Evolutionary conservation across 2,329 filamentous ascomycete species (phyloP).

Genomic region (Apiospora saccharicola): DNA sequence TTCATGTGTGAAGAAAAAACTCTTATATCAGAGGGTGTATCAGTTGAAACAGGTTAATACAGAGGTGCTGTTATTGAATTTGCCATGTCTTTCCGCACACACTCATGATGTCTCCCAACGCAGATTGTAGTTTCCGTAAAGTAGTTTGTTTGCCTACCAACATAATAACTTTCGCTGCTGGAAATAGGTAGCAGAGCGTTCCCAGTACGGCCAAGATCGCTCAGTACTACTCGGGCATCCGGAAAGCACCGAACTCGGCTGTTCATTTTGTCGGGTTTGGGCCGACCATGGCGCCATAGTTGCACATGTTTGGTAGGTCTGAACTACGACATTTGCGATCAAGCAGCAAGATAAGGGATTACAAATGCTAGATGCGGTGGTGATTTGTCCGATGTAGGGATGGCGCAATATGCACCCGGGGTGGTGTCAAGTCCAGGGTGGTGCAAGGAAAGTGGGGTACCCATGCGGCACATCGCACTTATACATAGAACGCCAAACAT

Average conservation of each 20-base stretch:
- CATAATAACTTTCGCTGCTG: not conserved
- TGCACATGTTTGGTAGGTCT: no score
- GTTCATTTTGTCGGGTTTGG: not conserved
- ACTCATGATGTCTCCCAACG: no score
- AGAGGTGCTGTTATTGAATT: no score
- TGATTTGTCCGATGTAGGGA: conserved; percentile 14
- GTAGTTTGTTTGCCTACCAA: no score
- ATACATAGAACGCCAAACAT: not conserved
- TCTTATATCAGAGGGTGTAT: no score
- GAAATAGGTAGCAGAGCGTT: not conserved
- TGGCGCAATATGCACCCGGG: conserved; percentile 17
- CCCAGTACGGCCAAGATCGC: not conserved
- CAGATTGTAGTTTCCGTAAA: not conserved
- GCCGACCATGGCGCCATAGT: not conserved
- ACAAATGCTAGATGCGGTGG: not conserved
- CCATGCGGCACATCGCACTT: not conserved
- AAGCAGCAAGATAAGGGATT: not conserved
- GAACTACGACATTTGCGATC: no score
- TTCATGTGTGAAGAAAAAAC: no score
- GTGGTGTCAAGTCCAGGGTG: conserved; percentile 13
- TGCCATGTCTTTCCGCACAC: no score
- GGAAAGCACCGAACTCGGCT: not conserved
- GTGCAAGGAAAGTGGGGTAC: not conserved
- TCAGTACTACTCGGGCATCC: not conserved
- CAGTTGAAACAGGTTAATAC: no score